Base-by-base conservation (phyloP, 495 filamentous ascomycete genomes). In the Aspergillus cavernicola region DNA sequence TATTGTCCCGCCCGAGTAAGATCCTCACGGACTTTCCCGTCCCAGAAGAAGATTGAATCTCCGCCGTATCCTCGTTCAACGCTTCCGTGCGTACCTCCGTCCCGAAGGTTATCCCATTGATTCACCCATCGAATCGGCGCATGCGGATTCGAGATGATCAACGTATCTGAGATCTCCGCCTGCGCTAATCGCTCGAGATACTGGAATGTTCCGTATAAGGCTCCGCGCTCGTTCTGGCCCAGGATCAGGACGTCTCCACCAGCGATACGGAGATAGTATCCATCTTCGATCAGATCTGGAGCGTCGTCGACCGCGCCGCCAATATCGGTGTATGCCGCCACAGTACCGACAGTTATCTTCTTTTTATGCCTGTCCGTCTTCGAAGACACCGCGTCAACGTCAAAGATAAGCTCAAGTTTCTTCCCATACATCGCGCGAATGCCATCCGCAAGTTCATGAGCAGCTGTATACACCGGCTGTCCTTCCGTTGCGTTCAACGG, bases 1-100 rank as follows among this genome's bases (percentile, higher is more conserved):
- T 88, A 88, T 61, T 86, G 72, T 1, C 69, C 57, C 1, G 75
- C 79, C 0, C 84, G 80, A 5, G 77, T 81, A 42, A 85, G 65
- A 58, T 89, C 79, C 4, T 77, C 62, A 16, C 76, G 59, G n/a
- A 84, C 66, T 8, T 52, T 49, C 28, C 80, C 82, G 49, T 82
- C 67, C 42, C 68, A 61, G 66, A 88, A 88, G 69, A 88, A 88
- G 53, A 88, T 85, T 8, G 85, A 88, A 2, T 69, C 60, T 4
- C 86, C 86, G n/a, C 71, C 85, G 53, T 85, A 89, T 28, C 86
- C 86, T 31, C 84, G 72, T 65, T 87, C 85, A 41, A 88, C 84
- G 50, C 73, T 83, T 19, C 85, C 86, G 41, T 86, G 80, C 66
- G 87, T 71, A 1, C 37, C 37, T 2, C 37, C 37, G 18, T 40